Evolutionary conservation across 108 stramenopile species (phyloP).

Genomic region (Cyclotella atomus): DNA sequence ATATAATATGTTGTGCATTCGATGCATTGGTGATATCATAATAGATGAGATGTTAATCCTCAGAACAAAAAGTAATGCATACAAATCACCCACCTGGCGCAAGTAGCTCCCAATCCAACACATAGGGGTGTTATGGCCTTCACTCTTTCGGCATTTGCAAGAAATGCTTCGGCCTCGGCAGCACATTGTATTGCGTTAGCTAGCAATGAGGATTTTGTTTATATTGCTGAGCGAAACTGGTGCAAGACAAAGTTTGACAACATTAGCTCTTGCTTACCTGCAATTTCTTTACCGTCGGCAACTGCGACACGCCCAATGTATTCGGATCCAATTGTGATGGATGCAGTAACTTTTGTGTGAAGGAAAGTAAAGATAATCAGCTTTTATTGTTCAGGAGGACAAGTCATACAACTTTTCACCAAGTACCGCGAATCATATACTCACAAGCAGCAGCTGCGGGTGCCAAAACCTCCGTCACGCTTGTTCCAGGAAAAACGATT

Average conservation of each 20-base stretch:
- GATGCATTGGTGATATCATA: too few relatives aligned
- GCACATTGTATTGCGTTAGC: constrained; percentile 86
- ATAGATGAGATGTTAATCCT: too few relatives aligned
- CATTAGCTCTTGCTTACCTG: background rate
- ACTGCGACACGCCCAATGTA: constrained; percentile 89
- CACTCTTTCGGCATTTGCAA: constrained; percentile 87
- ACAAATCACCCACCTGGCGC: too few relatives aligned
- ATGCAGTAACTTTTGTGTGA: constrained; percentile 79
- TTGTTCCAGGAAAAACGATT: constrained; percentile 61
- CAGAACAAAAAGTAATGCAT: too few relatives aligned
- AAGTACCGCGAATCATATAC: too few relatives aligned
- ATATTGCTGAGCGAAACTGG: too few relatives aligned
- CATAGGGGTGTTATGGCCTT: constrained; percentile 91
- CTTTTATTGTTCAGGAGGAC: too few relatives aligned
- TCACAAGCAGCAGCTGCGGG: constrained; percentile 62
- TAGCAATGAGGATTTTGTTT: background rate
- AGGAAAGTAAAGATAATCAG: too few relatives aligned
- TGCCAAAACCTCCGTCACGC: constrained; percentile 75
- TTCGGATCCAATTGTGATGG: constrained; percentile 88
- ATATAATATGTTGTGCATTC: too few relatives aligned
- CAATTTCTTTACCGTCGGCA: constrained; percentile 86
- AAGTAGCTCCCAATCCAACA: constrained; percentile 86
- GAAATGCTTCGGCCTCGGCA: constrained; percentile 85
- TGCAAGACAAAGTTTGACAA: too few relatives aligned
- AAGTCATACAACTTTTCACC: too few relatives aligned